A percentile compares a stretch with the other conserved stretches of the same genome.
Evolutionary conservation across 176 grass and related monocot species (phyloP).

Genomic region (Coix lacrymajobi): DNA sequence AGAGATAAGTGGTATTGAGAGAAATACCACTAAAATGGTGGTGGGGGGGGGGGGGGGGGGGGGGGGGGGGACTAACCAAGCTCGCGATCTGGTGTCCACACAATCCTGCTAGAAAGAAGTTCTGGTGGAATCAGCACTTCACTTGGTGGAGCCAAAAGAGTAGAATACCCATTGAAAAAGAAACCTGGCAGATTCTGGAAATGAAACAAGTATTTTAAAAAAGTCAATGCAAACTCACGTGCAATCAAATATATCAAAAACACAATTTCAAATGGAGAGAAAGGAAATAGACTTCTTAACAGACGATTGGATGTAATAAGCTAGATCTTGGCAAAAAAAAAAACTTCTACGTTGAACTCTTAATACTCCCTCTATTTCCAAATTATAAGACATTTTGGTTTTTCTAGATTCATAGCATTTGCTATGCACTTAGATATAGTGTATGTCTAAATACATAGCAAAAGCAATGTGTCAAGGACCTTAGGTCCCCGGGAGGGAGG

Average conservation of each 20-base stretch:
- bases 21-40: not conserved
- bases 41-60: too few relatives aligned
- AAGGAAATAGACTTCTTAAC: not conserved
- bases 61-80: constrained; percentile 38
- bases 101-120: constrained; percentile 57
- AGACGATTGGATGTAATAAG: not conserved
- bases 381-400: too few relatives aligned
- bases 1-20: not conserved
- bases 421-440: too few relatives aligned
- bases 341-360: not conserved
- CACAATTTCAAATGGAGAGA: not conserved
- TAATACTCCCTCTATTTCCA: too few relatives aligned
- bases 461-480: too few relatives aligned
- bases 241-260: not conserved
- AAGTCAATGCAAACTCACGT: not conserved
- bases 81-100: constrained; percentile 58
- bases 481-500: too few relatives aligned
- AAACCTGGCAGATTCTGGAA: constrained; percentile 43
- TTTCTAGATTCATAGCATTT: too few relatives aligned
- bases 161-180: constrained; percentile 49
- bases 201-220: constrained; percentile 13
- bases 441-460: too few relatives aligned
- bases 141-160: constrained; percentile 49
- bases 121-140: constrained; percentile 68
- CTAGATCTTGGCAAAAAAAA: not conserved